Evolutionary conservation across 1,284 basidiomycete genomes (phyloP), one percentile per base, ranked within the genome.

Genomic region (Puccinia sorghi): DNA sequence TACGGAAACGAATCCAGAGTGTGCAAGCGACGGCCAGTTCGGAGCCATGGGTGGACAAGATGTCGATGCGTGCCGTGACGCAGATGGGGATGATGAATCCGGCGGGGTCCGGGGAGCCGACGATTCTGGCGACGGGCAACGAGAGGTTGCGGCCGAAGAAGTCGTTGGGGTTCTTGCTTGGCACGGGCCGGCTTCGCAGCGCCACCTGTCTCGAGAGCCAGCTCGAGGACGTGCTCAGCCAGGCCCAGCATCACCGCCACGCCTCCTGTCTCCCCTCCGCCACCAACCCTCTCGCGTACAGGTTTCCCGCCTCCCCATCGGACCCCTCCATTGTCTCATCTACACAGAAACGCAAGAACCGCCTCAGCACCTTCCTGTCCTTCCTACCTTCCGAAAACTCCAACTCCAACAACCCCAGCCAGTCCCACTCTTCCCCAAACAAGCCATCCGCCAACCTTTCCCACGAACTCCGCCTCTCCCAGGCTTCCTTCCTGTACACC

Each of bases 141-240:
- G 37, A 61, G 32, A 39, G 6, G 17, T 0, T 61, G 37, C 39
- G 27, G 32, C 37, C 11, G 3, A 61, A 61, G 32, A 61, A 61
- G 32, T 41, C 59, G 17, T 17, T 39, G 6, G 20, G 37, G 2
- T 61, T n/a, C 59, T 7, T 61, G 32, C 37, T 61, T 0, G 59
- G 59, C 17, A n/a, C 3, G 20, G 64, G 64, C 13, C 41, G 64
- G 6, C 9, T 46, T 13, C n/a, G 64, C 6, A 27, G 46, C 25
- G 7, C 64, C 13, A 67, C 22, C 27, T 67, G 25, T 67, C 25
- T 67, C 5, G 64, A 67, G 46, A 67, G 64, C 25, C 64, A 67
- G 15, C 46, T 67, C 8, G 43, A 67, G 17, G 59, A 61, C 59
- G 59, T 61, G 5, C 59, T 61, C 37, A 61, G 59, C 17, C 59